phyloP scores from a whole-genome alignment of 164 flowering plant genomes.

The Umbilicus rupestris region DNA sequence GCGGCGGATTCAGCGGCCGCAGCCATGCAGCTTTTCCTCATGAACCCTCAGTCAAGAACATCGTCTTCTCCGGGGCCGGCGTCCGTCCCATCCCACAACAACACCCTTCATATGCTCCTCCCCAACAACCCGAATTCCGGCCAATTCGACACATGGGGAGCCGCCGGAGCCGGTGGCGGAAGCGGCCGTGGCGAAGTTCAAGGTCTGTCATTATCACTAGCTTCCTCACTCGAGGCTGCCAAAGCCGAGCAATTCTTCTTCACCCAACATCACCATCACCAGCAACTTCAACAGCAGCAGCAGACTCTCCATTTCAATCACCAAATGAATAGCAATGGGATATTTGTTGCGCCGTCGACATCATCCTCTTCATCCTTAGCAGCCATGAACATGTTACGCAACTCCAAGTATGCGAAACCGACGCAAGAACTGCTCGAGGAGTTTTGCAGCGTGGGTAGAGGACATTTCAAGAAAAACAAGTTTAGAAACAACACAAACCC shows the following conservation, averaged over 20 bases:
- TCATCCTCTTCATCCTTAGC: slow-evolving; percentile 33
- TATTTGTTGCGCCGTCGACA: slow-evolving; percentile 18
- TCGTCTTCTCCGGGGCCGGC: slow-evolving; percentile 36
- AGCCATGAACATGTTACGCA: slow-evolving; percentile 42
- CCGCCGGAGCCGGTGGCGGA: slow-evolving; percentile 17
- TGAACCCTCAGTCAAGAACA: slow-evolving; percentile 67
- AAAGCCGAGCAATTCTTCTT: slow-evolving; percentile 54
- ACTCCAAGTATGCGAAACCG: slow-evolving; percentile 63
- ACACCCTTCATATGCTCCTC: slow-evolving; percentile 11
- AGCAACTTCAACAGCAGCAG: slow-evolving; percentile 7
- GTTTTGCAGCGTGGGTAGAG: slow-evolving; percentile 87
- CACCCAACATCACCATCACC: slow-evolving; percentile 11
- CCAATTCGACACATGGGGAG: not conserved
- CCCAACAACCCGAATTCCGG: slow-evolving; percentile 15
- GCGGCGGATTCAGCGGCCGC: slow-evolving; percentile 49
- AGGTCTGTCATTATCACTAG: slow-evolving; percentile 63
- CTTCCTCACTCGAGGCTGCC: slow-evolving; percentile 61
- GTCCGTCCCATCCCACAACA: slow-evolving; percentile 23
- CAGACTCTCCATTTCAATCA: slow-evolving; percentile 6
- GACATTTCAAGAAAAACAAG: slow-evolving; percentile 51
- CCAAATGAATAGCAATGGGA: not conserved
- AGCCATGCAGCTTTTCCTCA: slow-evolving; percentile 92
- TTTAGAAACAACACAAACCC: slow-evolving; percentile 30
- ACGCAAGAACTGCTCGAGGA: slow-evolving; percentile 84
- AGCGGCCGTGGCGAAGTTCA: slow-evolving; percentile 40